Evolutionary conservation across 2,329 filamentous ascomycete species (phyloP).

Genomic region (Xylaria sp.): DNA sequence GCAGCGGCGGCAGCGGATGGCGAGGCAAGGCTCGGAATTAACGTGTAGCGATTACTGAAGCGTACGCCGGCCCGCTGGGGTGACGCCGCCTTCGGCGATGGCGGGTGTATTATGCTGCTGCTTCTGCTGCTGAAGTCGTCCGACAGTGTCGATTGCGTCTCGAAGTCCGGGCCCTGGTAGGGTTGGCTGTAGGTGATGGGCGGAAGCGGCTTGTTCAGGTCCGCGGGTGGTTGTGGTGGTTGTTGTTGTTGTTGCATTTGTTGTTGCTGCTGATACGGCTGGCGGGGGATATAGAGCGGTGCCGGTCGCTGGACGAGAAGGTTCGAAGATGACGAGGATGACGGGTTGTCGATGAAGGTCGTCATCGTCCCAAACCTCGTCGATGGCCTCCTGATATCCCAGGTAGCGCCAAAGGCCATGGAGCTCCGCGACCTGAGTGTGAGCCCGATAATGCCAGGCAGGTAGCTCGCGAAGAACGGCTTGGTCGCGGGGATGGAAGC

Average conservation of each 20-base stretch:
- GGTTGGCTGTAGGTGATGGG: conserved; percentile 19
- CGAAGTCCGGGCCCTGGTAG: background rate
- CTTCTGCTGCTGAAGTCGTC: background rate
- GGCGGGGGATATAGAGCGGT: conserved; percentile 4
- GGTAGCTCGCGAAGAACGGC: conserved; percentile 45
- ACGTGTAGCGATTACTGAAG: conserved; percentile 10
- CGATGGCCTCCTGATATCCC: conserved; percentile 15
- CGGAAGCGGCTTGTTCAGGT: conserved; percentile 38
- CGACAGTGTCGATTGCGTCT: conserved; percentile 1
- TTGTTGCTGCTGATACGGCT: conserved; percentile 5
- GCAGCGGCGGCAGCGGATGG: too few relatives aligned
- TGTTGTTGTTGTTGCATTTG: too few relatives aligned
- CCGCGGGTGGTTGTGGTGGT: conserved; percentile 2
- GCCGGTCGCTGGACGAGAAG: conserved; percentile 15
- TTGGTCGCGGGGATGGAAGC: conserved; percentile 49
- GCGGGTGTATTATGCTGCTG: too few relatives aligned
- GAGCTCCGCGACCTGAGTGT: conserved; percentile 12
- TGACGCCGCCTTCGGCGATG: too few relatives aligned
- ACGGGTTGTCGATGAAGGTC: conserved; percentile 16
- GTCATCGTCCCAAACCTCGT: conserved; percentile 10
- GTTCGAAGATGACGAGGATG: conserved; percentile 14
- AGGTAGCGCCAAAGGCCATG: conserved; percentile 1
- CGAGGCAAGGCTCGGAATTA: conserved; percentile 1
- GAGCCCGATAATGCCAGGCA: conserved; percentile 31
- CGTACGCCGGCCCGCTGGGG: conserved; percentile 11